Conservation (phyloP, 768 basidiomycete species). For the Agaricus subrufescens region DNA sequence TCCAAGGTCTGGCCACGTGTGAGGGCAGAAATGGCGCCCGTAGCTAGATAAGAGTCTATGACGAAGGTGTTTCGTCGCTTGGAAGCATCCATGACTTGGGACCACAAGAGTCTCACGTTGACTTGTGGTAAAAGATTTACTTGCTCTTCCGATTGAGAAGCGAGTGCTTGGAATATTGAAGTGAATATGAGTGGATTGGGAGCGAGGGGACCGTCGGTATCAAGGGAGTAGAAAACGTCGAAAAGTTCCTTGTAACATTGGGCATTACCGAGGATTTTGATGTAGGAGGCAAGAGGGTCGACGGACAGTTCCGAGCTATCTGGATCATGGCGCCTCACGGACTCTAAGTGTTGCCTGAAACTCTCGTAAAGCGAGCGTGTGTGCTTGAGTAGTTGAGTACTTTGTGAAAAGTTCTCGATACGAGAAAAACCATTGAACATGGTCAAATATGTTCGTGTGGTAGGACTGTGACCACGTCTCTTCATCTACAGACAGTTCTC, state of each 20-base stretch:
- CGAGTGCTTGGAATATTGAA: constrained; percentile 54
- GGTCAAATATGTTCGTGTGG: constrained; percentile 60
- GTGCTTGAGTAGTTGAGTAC: constrained; percentile 57
- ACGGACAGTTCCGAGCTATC: constrained; percentile 42
- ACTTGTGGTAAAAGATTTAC: constrained; percentile 41
- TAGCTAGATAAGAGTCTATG: constrained; percentile 51
- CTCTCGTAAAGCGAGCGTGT: constrained; percentile 58
- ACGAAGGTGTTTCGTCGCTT: constrained; percentile 39
- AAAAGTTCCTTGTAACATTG: constrained; percentile 63
- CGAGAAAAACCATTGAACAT: constrained; percentile 61
- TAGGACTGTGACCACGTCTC: constrained; percentile 72
- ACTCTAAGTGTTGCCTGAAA: constrained; percentile 46
- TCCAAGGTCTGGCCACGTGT: constrained; percentile 53
- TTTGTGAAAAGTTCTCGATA: constrained; percentile 55
- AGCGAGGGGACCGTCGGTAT: constrained; percentile 55
- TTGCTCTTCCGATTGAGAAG: constrained; percentile 14
- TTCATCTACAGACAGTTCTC: constrained; percentile 59
- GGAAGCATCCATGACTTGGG: constrained; percentile 50
- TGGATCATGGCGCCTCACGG: constrained; percentile 44
- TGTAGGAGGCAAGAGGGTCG: constrained; percentile 54
- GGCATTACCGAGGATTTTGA: constrained; percentile 60
- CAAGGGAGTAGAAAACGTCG: constrained; percentile 69
- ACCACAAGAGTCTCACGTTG: constrained; percentile 72
- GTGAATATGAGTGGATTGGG: constrained; percentile 61
- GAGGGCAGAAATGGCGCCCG: constrained; percentile 50